These are phyloP conservation scores for Pyrenopolyporus hunteri DNA, from an alignment of 495 filamentous ascomycete genomes.

Conservation along the genomic window DNA sequence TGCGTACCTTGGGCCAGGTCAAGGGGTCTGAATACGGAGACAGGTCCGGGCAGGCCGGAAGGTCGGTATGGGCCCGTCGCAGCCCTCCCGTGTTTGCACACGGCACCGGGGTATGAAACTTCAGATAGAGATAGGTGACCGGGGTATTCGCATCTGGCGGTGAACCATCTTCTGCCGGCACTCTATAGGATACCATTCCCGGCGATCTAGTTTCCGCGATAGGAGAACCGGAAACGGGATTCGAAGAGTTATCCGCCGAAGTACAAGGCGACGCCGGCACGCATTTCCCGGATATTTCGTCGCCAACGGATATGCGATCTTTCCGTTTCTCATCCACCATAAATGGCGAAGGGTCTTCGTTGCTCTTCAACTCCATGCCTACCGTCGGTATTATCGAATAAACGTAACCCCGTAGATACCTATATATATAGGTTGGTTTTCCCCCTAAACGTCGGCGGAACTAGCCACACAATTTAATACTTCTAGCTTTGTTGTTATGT, in stretches of 20 bases:
- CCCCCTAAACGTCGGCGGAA: background rate
- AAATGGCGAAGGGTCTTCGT: background rate
- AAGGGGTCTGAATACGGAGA: conserved; percentile 72
- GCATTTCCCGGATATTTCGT: conserved; percentile 3
- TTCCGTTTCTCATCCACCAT: background rate
- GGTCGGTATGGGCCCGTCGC: conserved; percentile 36
- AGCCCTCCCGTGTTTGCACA: conserved; percentile 51
- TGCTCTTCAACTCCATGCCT: conserved; percentile 6
- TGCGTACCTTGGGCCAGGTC: conserved; percentile 71
- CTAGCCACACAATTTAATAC: background rate
- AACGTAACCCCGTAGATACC: no score
- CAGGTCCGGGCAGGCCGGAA: conserved; percentile 68
- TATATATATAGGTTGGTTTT: no score
- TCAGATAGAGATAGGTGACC: conserved; percentile 75
- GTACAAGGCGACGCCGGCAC: background rate
- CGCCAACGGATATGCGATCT: background rate
- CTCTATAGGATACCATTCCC: background rate
- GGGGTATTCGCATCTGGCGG: conserved; percentile 22
- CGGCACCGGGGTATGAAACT: conserved; percentile 71
- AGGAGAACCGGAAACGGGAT: background rate
- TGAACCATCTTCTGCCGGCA: background rate
- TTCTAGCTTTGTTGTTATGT: background rate
- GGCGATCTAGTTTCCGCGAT: background rate
- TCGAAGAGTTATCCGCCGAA: background rate
- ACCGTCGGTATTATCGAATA: background rate